These are phyloP conservation scores for Lagerstroemia speciosa DNA, from an alignment of 345 rosid genomes.

Conservation along the genomic window DNA sequence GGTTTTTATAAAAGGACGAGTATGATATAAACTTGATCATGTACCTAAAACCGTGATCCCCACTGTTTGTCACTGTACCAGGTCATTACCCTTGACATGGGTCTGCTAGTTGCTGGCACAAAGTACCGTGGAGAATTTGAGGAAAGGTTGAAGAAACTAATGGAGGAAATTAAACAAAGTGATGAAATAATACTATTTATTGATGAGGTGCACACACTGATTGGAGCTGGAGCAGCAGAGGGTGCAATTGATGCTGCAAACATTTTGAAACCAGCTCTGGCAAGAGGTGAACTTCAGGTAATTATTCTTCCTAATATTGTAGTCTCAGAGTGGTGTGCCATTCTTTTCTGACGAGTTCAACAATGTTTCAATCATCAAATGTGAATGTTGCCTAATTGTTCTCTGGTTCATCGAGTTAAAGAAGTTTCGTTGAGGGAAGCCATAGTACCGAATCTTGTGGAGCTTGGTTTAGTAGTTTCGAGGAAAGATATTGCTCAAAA, in stretches of 20 bases:
- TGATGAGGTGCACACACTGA: slow-evolving; percentile 97
- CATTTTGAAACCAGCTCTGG: slow-evolving; percentile 98
- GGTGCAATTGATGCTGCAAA: slow-evolving; percentile 99
- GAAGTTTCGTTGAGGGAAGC: no score
- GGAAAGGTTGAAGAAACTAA: slow-evolving; percentile 94
- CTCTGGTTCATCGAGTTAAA: no score
- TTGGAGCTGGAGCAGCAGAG: slow-evolving; percentile 99
- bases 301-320: neutral
- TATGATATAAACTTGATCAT: no score
- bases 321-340: no score
- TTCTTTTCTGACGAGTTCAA: no score
- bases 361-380: no score
- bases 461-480: no score
- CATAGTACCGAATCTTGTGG: no score
- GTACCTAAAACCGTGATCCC: no score
- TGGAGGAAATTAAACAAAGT: slow-evolving; percentile 99
- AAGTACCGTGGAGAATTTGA: slow-evolving; percentile 98
- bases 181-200: slow-evolving; percentile 94
- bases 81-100: slow-evolving; percentile 99
- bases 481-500: no score
- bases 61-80: slow-evolving; percentile 15
- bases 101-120: slow-evolving; percentile 98
- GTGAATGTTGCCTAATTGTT: no score
- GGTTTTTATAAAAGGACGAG: no score
- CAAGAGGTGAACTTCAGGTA: slow-evolving; percentile 99